Base-by-base conservation (phyloP, 2,329 filamentous ascomycete species). In the Fusarium sp. region DNA sequence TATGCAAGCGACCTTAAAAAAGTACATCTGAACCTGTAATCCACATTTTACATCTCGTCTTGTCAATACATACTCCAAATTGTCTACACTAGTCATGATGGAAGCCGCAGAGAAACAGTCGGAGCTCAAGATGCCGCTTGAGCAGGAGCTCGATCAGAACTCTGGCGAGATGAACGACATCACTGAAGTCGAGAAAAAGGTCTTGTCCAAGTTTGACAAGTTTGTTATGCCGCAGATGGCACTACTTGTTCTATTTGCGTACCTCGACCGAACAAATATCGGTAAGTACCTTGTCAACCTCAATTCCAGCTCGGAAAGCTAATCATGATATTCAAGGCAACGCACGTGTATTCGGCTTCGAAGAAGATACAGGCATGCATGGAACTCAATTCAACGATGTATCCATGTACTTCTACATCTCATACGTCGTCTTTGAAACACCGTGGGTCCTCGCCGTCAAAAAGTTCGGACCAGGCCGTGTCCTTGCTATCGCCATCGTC, bases 361-460 rank as follows among this genome's bases (percentile, higher is more conserved):
- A 79, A 5, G 75, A 80, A 26, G 78, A 80, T 30, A 77, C 82
- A 15, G 73, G 77, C 1, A 78, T 83, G 68, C 67, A 70, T 1
- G 76, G 75, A 6, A 75, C 75, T 2, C 74, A 83, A 10, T 83
- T 82, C 58, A 81, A 79, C 58, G 74, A 79, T 22, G 70, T 79
- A 4, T 76, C 82, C 0, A 79, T 73, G 50, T 74, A 79, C 18
- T 81, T 80, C 24, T 80, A 76, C 51, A 77, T 82, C 11, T 72
- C 80, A 10, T 82, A 82, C 62, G 79, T 83, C 13, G 60, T 79
- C 4, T 80, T 80, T 8, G 81, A 82, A 58, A 75, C 77, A 1
- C 78, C 76, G 0, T 80, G 79, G 74, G 81, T 81, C 9, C 63
- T 81, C 32, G 75, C 79, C 5, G 75, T 83, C 14, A 80, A 81